Evolutionary conservation across 306 rosid species (phyloP), one percentile per base, ranked within the genome.

Genomic region (Citrullus mucosospermus): DNA sequence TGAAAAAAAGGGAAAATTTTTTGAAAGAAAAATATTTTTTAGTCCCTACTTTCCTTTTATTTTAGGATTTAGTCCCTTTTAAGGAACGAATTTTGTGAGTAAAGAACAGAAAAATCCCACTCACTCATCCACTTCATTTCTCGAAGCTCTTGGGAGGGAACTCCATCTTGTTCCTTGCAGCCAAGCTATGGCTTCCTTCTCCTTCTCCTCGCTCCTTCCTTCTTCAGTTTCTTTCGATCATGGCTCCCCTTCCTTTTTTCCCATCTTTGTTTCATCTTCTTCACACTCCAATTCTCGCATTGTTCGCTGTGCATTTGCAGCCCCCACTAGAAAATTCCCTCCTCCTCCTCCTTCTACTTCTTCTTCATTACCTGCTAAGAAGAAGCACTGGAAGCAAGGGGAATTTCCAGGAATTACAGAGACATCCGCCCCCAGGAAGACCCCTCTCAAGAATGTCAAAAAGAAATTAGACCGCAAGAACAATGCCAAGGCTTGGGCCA

Each of bases 401-500:
- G 98, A 92, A 63, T 92, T 84, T 75, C 99, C 97, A 0, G 98
- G 92, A 6, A 54, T 83, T 59, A 84, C 96, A 0, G 88, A 91
- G 71, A 81, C 84, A 12, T 79, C 86, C 17, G 15, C 59, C 9
- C 81, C 77, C 50, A 90, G 79, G 90, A 96, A 54, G 48, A 14
- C 63, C 6, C 93, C 99, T 6, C 51, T 96, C 10, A 96, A 95
- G 85, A 92, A 90, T 63, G 25, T 96, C 38, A 96, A 96, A 90
- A 92, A 88, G 85, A 92, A 89, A 72, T 48, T 91, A 78, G 99
- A 92, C 70, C 86, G 86, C 13, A 91, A 88, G 79, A 63, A 79
- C 71, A 59, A 85, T 30, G 98, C 99, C 39, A 96, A 92, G 77
- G 98, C 93, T 1, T 96, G 96, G 99, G 98, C 71, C 82, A 89